phyloP scores from a whole-genome alignment of 306 rosid species.

The Myrica gale region DNA sequence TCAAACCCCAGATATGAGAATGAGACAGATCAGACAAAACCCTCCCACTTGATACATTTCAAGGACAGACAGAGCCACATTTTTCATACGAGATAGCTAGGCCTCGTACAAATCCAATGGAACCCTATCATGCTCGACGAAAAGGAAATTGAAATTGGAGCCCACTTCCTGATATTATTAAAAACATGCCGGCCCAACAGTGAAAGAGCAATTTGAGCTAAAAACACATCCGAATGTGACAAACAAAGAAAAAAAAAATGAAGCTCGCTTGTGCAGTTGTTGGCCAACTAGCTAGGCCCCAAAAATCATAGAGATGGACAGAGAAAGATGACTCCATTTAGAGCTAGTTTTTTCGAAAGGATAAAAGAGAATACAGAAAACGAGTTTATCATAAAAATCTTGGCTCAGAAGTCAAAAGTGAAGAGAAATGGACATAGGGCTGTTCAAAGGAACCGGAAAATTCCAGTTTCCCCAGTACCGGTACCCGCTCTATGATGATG shows the following conservation, averaged over 20 bases:
- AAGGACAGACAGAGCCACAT: neutral
- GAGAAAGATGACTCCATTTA: neutral
- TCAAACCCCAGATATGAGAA: neutral
- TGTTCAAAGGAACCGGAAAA: too few relatives aligned
- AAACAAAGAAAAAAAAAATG: neutral
- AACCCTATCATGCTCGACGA: slow-evolving; percentile 21
- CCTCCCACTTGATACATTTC: slow-evolving; percentile 2
- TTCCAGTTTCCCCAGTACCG: too few relatives aligned
- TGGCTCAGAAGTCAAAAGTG: too few relatives aligned
- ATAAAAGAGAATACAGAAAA: too few relatives aligned
- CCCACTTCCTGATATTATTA: slow-evolving; percentile 24
- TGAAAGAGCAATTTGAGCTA: slow-evolving; percentile 19
- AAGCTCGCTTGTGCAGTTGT: neutral
- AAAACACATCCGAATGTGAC: slow-evolving; percentile 17
- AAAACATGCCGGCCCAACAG: slow-evolving; percentile 32
- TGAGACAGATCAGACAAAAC: slow-evolving; percentile 16
- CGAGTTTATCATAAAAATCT: too few relatives aligned
- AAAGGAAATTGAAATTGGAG: slow-evolving; percentile 27
- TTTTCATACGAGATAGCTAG: too few relatives aligned
- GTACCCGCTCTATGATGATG: too few relatives aligned
- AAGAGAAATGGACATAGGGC: too few relatives aligned
- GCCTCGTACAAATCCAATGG: neutral
- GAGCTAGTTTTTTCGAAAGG: neutral
- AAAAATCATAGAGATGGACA: neutral
- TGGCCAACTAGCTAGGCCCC: slow-evolving; percentile 3